These are phyloP conservation scores for Saksenaea oblongispora DNA, from an alignment of 371 early-diverging fungal genomes.

Conservation along the genomic window DNA sequence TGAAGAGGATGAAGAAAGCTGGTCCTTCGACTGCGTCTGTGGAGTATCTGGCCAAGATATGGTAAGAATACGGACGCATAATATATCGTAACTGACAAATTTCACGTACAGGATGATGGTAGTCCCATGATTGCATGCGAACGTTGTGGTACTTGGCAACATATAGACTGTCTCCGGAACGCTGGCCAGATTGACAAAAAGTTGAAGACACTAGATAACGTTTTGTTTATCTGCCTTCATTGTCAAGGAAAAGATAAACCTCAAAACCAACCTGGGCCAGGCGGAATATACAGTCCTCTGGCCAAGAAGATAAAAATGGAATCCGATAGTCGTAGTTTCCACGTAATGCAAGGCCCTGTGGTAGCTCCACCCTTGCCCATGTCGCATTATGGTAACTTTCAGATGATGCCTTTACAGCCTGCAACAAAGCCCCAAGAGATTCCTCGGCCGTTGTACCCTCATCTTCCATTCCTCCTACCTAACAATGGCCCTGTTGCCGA, in stretches of 20 bases:
- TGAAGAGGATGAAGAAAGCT: constrained; percentile 52
- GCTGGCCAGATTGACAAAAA: constrained; percentile 39
- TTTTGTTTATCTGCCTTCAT: constrained; percentile 44
- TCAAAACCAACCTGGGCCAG: background rate
- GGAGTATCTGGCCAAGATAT: constrained; percentile 58
- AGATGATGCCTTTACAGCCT: background rate
- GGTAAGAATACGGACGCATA: constrained; percentile 26
- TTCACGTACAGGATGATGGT: constrained; percentile 65
- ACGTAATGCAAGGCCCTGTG: background rate
- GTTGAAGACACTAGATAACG: constrained; percentile 26
- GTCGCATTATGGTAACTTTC: background rate
- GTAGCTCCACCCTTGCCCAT: background rate
- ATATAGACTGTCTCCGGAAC: constrained; percentile 63
- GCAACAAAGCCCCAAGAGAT: background rate
- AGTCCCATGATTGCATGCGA: constrained; percentile 74
- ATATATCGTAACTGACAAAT: background rate
- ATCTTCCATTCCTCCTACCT: background rate
- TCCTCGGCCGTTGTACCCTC: background rate
- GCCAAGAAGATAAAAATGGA: background rate
- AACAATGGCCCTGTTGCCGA: background rate
- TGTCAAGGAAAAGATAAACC: constrained; percentile 29
- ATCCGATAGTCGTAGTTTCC: background rate
- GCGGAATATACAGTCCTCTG: background rate
- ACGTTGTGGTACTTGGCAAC: constrained; percentile 71
- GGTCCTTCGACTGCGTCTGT: constrained; percentile 61